Percentiles rank a stretch among this genome's conserved stretches.
Evolutionary conservation across 2,329 filamentous ascomycete genomes (phyloP).

Genomic region (Juglanconis sp.): DNA sequence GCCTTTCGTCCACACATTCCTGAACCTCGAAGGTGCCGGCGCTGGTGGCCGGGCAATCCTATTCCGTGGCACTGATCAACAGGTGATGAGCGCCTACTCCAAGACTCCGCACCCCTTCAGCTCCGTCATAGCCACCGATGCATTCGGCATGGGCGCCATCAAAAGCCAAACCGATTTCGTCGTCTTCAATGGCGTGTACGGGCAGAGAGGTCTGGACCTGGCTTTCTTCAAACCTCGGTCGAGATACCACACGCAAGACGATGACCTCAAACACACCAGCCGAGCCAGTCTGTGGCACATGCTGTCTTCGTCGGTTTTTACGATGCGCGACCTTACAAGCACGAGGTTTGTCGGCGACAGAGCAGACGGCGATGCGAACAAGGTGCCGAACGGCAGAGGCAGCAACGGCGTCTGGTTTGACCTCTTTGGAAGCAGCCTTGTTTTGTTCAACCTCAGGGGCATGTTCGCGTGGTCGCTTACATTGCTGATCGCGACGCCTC

Average conservation of each 20-base stretch:
- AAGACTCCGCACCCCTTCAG: conserved; percentile 75
- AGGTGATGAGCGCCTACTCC: conserved; percentile 78
- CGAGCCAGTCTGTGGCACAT: conserved; percentile 81
- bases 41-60: conserved; percentile 84
- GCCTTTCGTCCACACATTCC: conserved; percentile 77
- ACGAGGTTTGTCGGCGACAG: conserved; percentile 61
- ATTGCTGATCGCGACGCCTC: conserved; percentile 73
- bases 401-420: conserved; percentile 89
- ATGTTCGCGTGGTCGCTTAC: conserved; percentile 87
- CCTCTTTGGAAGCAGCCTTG: conserved; percentile 76
- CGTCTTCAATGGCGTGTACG: conserved; percentile 73
- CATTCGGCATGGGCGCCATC: conserved; percentile 75
- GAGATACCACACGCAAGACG: conserved; percentile 87
- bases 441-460: conserved; percentile 73
- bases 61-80: conserved; percentile 83
- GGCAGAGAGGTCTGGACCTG: conserved; percentile 84
- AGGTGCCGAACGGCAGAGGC: conserved; percentile 64
- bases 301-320: conserved; percentile 78
- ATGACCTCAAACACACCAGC: conserved; percentile 79
- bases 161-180: conserved; percentile 87
- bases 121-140: conserved; percentile 76
- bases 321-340: conserved; percentile 68
- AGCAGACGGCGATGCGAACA: conserved; percentile 52
- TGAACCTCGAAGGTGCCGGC: conserved; percentile 93
- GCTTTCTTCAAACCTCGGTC: conserved; percentile 86